Base-by-base conservation (phyloP, 2,329 filamentous ascomycete species). In the Phaeoacremonium minimum region DNA sequence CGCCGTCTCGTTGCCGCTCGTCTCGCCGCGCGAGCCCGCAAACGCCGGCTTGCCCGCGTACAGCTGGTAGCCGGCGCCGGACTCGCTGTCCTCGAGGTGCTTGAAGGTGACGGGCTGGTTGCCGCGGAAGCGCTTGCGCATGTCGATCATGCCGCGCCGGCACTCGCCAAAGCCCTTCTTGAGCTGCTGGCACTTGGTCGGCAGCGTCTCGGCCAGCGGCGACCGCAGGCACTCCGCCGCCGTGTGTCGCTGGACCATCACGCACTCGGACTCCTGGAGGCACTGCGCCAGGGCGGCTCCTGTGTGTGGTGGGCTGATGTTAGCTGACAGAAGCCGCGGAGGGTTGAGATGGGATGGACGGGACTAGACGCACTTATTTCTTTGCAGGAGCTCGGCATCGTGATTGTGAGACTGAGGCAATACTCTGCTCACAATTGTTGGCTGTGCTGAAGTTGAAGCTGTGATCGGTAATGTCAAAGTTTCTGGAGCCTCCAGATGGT, bases 71-170 rank as follows among this genome's bases (percentile, higher is more conserved):
- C 76, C 74, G 37, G 69, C 64, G 44, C 69, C 71, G 9, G 67
- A 66, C 48, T 87, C 81, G 38, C 77, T 61, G 47, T 83, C 72
- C 55, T 80, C 73, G 50, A 80, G 66, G 41, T 71, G 64, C 53
- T 68, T 71, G 47, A 84, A 77, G 16, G 79, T 73, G 46, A 95
- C 82, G 36, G 93, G 89, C 60, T 88, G 80, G 68, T 97, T 97
- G 40, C 93, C 93, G 38, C 93, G 80, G 66, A 98, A 97, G 20
- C 93, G 85, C 69, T 97, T 97, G 60, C 93, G 87, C 93, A 98
- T 98, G 61, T 98, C 93, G 50, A 97, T 85, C 80, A 95, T 80
- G 47, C 93, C 93, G 47, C 91, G 85, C 56, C 95, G 94, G 76
- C 93, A 98, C 58, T 96, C 87, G 59, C 87, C 86, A 53, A 94